Conservation (phyloP, 345 rosid genomes). For the Odontarrhena argentea region DNA sequence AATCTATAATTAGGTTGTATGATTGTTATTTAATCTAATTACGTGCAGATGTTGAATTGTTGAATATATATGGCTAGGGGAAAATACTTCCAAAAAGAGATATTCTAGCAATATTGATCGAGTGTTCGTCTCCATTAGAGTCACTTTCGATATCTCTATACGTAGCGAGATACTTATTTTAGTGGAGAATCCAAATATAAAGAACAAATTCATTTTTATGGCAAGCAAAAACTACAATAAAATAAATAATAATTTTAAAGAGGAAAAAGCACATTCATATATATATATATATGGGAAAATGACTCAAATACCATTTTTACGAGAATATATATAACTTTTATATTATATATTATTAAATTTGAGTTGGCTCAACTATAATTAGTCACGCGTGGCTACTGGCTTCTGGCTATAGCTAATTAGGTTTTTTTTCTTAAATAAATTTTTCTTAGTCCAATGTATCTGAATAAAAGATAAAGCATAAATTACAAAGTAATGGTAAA, state of each 20-base stretch:
- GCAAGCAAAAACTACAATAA: slow-evolving; percentile 4
- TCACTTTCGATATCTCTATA: slow-evolving; percentile 36
- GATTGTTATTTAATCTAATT: slow-evolving; percentile 7
- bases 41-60: slow-evolving; percentile 10
- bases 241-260: slow-evolving; percentile 1
- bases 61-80: slow-evolving; percentile 24
- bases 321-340: no score
- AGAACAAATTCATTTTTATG: slow-evolving; percentile 10
- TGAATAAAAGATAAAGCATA: not conserved
- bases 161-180: not conserved
- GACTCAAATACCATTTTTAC: no score
- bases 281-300: no score
- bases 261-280: slow-evolving; percentile 9
- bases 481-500: not conserved
- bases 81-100: slow-evolving; percentile 25
- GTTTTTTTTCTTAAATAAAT: not conserved
- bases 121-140: slow-evolving; percentile 31
- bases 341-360: no score
- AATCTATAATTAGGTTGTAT: not conserved
- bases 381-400: slow-evolving; percentile 16
- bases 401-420: not conserved
- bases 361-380: slow-evolving; percentile 14
- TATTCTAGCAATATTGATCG: slow-evolving; percentile 26
- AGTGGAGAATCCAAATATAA: slow-evolving; percentile 32
- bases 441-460: not conserved